Conservation (phyloP, 306 rosid species). For the Crotalaria pallida region DNA sequence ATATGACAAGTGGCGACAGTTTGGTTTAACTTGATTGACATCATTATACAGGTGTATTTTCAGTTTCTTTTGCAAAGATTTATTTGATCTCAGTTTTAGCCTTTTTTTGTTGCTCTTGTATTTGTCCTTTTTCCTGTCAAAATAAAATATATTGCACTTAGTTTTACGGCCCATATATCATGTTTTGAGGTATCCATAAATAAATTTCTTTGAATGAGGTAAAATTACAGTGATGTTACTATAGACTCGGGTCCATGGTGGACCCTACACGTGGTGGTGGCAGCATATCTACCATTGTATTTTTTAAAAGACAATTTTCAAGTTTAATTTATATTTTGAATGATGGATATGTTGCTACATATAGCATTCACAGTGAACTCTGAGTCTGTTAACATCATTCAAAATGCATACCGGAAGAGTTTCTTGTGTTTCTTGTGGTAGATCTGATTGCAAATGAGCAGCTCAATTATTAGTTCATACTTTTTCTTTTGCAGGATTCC, state of each 20-base stretch:
- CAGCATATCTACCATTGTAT: background rate
- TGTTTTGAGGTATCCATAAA: slow-evolving; percentile 18
- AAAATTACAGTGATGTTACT: background rate
- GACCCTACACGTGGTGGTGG: background rate
- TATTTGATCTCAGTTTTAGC: slow-evolving; percentile 29
- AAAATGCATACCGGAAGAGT: background rate
- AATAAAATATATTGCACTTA: background rate
- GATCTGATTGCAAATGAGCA: slow-evolving; percentile 17
- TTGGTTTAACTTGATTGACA: slow-evolving; percentile 35
- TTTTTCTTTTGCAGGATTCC: slow-evolving; percentile 46
- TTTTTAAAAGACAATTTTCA: background rate
- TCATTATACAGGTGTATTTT: slow-evolving; percentile 40
- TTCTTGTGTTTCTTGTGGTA: slow-evolving; percentile 11
- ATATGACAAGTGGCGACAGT: slow-evolving; percentile 29
- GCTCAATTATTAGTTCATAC: slow-evolving; percentile 26
- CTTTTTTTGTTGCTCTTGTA: slow-evolving; percentile 2
- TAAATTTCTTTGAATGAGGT: slow-evolving; percentile 8
- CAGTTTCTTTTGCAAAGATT: slow-evolving; percentile 14
- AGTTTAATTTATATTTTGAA: background rate
- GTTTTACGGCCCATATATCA: background rate
- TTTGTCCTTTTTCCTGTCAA: background rate
- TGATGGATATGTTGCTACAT: background rate
- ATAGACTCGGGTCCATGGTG: background rate
- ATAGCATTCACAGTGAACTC: background rate
- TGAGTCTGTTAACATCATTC: too few species aligned